Conservation (phyloP, 2,329 filamentous ascomycete species). For the Penicillium polonicum region DNA sequence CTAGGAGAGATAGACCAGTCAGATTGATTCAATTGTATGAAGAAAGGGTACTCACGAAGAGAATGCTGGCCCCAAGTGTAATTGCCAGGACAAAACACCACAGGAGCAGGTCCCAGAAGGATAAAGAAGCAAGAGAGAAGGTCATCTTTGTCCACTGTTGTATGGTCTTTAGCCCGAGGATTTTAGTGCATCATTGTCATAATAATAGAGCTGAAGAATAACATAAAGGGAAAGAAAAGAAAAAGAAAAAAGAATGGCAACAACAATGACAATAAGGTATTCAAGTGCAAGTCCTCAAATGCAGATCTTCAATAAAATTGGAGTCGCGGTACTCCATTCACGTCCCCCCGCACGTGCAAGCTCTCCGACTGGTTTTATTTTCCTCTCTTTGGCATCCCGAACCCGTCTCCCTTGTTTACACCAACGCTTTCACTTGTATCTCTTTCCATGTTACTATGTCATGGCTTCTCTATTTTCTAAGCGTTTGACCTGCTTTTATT, state of each 20-base stretch:
- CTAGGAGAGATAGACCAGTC: conserved; percentile 21
- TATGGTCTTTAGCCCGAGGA: neutral
- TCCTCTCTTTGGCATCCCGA: conserved; percentile 3
- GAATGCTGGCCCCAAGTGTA: neutral
- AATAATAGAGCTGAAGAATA: neutral
- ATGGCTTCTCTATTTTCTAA: conserved; percentile 46
- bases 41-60: neutral
- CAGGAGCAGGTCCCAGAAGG: neutral
- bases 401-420: conserved; percentile 15
- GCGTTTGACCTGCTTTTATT: conserved; percentile 76
- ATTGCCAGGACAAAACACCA: neutral
- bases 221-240: neutral
- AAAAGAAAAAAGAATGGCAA: neutral
- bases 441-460: conserved; percentile 20
- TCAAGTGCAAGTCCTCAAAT: neutral
- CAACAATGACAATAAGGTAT: neutral
- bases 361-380: conserved; percentile 16
- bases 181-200: neutral
- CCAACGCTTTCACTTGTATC: conserved; percentile 1
- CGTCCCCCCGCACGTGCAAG: conserved; percentile 22
- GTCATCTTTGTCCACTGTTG: neutral
- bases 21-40: conserved; percentile 1
- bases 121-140: neutral
- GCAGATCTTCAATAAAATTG: conserved; percentile 4
- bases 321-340: conserved; percentile 15